Base-by-base conservation (phyloP, 1,284 basidiomycete genomes). In the Xerocomus amazonicus region DNA sequence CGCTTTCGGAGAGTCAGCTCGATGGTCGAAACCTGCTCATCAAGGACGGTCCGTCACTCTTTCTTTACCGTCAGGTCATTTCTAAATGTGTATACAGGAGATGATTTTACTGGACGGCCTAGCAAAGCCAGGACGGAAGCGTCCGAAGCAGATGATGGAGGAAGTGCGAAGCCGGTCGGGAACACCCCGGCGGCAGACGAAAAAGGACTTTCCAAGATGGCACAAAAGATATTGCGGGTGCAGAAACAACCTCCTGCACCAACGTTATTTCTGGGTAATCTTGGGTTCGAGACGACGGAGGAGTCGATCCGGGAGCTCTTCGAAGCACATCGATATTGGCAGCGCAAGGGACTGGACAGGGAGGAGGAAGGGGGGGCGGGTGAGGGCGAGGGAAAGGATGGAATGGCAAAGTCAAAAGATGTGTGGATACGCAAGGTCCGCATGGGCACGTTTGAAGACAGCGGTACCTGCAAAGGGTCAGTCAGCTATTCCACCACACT, bases 361-460 rank as follows among this genome's bases (percentile, higher is more conserved):
- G 68, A 66, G 45, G 51, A 50, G 26, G 23, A 27, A 14, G 23
- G n/a, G 13, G 7, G 9, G 8, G 26, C 38, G 27, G 56, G 7
- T 2, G 35, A 33, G n/a, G 45, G 3, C 7, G 41, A 45, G 43
- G 28, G 2, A 17, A 23, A 17, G 12, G 45, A 47, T 1, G 47
- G 28, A n/a, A 28, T 7, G 3, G 29, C 56, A 35, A 65, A 59
- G 33, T 57, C 62, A 16, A 68, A 71, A 39, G 78, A 79, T 54
- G 68, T 69, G 45, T 94, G 92, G 68, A 84, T 98, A 70, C 81
- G 90, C 54, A 94, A 94, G 66, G 76, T 98, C 27, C 83, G 96
- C 4, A 79, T 99, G 77, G 94, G 92, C 2, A 94, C 93, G 14
- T 99, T 99, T 59, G 92, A 98, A 67, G 96, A 98, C 67, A 89